These are phyloP conservation scores for Westerdykella ornata DNA, from an alignment of 2,329 filamentous ascomycete genomes.

Conservation along the genomic window DNA sequence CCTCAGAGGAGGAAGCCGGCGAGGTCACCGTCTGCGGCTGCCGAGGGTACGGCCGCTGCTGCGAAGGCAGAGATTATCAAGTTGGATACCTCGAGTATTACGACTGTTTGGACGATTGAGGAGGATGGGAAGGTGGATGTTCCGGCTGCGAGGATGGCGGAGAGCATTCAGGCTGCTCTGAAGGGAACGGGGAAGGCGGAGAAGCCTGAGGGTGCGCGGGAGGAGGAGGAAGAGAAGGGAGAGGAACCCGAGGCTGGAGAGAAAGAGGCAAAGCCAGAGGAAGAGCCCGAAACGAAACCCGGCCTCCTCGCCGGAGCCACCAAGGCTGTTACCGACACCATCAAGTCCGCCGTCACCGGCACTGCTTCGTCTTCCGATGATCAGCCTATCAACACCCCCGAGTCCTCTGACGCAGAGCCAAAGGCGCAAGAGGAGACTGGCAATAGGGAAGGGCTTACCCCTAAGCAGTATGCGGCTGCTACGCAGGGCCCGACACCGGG, in stretches of 20 bases:
- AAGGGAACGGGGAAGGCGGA: slow-evolving; percentile 3
- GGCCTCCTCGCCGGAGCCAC: no score
- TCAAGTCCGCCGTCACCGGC: no score
- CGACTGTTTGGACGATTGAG: slow-evolving; percentile 32
- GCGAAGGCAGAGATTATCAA: slow-evolving; percentile 15
- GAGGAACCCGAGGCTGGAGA: background rate
- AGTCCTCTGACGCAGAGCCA: no score
- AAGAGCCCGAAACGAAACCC: background rate
- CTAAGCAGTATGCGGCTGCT: no score
- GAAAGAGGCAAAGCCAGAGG: background rate
- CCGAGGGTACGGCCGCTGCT: slow-evolving; percentile 32
- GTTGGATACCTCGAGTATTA: slow-evolving; percentile 23
- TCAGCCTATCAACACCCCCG: no score
- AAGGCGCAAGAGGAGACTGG: no score
- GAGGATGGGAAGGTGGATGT: slow-evolving; percentile 30
- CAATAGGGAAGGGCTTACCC: no score
- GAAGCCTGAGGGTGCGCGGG: background rate
- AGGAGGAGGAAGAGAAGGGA: slow-evolving; percentile 5
- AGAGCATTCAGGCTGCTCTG: slow-evolving; percentile 21
- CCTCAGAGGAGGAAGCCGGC: slow-evolving; percentile 69
- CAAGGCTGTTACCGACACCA: no score
- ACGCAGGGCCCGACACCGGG: no score
- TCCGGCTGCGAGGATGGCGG: slow-evolving; percentile 26
- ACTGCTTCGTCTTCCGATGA: no score
- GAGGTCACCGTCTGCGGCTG: slow-evolving; percentile 49